phyloP scores from a whole-genome alignment of 148 eudicot species.

The Heliamphora exappendiculata region DNA sequence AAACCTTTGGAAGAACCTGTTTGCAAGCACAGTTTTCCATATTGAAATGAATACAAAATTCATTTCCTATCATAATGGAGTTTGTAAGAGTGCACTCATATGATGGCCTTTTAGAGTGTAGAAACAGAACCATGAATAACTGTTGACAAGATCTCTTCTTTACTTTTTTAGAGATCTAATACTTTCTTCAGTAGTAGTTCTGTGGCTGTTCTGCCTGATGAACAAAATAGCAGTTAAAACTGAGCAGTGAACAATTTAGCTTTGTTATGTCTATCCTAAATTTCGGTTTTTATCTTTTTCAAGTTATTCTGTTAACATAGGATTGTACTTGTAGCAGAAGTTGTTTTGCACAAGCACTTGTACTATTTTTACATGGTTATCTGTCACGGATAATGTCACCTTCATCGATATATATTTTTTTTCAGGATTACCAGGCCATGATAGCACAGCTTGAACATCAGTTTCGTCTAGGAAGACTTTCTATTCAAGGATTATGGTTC shows the following conservation, averaged over 20 bases:
- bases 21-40: too few species aligned
- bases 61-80: neutral
- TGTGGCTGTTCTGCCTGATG: neutral
- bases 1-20: neutral
- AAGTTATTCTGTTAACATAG: neutral
- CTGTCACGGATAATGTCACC: neutral
- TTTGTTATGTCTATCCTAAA: neutral
- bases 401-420: neutral
- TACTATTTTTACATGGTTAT: neutral
- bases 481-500: conserved; percentile 95
- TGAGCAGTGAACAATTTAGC: too few species aligned
- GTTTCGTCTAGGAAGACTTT: conserved; percentile 76
- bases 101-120: neutral
- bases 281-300: too few species aligned
- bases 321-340: too few species aligned
- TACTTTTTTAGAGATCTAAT: neutral
- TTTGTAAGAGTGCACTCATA: neutral
- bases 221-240: neutral
- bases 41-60: neutral
- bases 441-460: conserved; percentile 99
- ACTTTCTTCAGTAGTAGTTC: too few species aligned
- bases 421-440: conserved; percentile 95
- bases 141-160: neutral
- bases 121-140: neutral
- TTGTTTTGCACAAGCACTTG: neutral